A percentile compares a stretch with the other conserved stretches of the same genome.
Conservation (phyloP, 148 eudicot species). For the Cornus florida region DNA sequence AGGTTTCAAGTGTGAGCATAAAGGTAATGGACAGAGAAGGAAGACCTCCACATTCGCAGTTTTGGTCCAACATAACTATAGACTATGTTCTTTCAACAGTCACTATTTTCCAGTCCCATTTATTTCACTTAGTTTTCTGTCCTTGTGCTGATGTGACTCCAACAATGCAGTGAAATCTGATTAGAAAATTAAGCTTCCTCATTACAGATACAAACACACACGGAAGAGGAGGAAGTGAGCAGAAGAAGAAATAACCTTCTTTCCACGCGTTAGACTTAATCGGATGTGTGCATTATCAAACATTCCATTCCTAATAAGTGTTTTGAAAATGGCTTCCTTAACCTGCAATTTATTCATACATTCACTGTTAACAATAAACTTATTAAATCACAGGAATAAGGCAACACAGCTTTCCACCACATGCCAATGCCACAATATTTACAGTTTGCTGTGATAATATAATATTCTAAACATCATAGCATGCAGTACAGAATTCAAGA, state of each 20-base stretch:
- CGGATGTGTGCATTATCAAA: slow-evolving; percentile 90
- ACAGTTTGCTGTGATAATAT: no score
- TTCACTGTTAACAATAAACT: background rate
- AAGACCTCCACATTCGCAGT: no score
- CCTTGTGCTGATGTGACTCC: background rate
- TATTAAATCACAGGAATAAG: background rate
- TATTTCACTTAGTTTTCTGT: background rate
- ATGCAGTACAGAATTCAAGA: background rate
- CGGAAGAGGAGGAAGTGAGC: background rate
- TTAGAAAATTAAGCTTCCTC: background rate
- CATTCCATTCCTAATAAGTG: slow-evolving; percentile 92
- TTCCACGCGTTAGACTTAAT: slow-evolving; percentile 92
- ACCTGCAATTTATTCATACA: slow-evolving; percentile 44
- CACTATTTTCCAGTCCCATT: background rate
- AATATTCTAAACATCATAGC: background rate
- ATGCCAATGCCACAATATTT: background rate
- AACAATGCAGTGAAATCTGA: background rate
- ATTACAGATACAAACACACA: background rate
- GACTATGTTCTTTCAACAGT: background rate
- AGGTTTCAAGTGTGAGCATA: background rate
- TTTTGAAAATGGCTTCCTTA: slow-evolving; percentile 84
- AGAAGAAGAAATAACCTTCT: slow-evolving; percentile 52
- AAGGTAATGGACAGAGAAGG: no score
- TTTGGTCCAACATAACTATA: background rate
- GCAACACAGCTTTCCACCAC: background rate